Conservation (phyloP, 2,329 filamentous ascomycete genomes). For the Trichophyton benhamiae region DNA sequence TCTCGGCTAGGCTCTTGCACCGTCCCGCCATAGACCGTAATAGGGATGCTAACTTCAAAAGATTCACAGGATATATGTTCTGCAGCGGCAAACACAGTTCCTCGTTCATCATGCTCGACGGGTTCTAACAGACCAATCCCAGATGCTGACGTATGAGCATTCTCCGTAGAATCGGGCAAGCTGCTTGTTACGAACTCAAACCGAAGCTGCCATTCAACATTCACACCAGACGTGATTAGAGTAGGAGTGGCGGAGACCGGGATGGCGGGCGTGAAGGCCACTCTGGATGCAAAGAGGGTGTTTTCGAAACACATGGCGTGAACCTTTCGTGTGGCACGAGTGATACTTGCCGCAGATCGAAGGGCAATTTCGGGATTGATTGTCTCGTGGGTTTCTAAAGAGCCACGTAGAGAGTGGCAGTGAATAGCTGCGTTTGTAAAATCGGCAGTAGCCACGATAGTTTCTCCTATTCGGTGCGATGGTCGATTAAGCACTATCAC, state of each 20-base stretch:
- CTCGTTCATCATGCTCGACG: conserved; percentile 65
- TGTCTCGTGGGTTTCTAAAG: conserved; percentile 75
- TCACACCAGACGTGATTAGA: conserved; percentile 80
- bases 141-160: conserved; percentile 21
- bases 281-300: conserved; percentile 63
- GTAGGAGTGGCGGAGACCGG: conserved; percentile 75
- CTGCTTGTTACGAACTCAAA: conserved; percentile 85
- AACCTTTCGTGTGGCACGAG: conserved; percentile 71
- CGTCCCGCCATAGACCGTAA: conserved; percentile 60
- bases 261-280: conserved; percentile 73
- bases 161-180: conserved; percentile 25
- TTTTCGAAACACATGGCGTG: conserved; percentile 70
- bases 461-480: conserved; percentile 79
- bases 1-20: conserved; percentile 33
- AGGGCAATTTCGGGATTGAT: conserved; percentile 70
- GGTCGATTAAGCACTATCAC: conserved; percentile 81
- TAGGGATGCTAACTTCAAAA: conserved; percentile 76
- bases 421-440: conserved; percentile 65
- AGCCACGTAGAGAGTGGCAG: conserved; percentile 73
- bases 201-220: conserved; percentile 74
- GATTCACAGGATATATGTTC: conserved; percentile 74
- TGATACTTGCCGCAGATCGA: conserved; percentile 71
- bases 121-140: conserved; percentile 57
- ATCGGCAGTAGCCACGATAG: conserved; percentile 71
- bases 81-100: conserved; percentile 61